A percentile compares a stretch with the other conserved stretches of the same genome.
These are phyloP conservation scores for Chenopodium formosanum DNA, from an alignment of 148 eudicot genomes.

Conservation along the genomic window DNA sequence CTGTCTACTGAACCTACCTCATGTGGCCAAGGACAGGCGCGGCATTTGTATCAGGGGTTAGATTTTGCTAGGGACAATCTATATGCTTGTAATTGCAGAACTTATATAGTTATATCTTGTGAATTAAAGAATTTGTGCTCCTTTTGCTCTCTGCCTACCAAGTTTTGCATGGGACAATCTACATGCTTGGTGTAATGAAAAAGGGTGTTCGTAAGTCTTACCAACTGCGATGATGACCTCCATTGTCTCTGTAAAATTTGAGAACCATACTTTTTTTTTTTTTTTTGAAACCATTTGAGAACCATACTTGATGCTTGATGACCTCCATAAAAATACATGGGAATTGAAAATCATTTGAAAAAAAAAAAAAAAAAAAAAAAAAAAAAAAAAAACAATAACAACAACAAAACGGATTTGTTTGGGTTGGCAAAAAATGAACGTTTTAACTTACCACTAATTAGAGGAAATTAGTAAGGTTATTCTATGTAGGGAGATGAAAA, in stretches of 20 bases:
- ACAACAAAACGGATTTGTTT: too few species aligned
- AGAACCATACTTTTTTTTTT: neutral
- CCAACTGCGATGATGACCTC: too few species aligned
- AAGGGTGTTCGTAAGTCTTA: neutral
- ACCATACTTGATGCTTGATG: neutral
- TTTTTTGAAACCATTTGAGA: too few species aligned
- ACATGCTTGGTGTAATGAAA: neutral
- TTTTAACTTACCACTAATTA: too few species aligned
- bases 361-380: too few species aligned
- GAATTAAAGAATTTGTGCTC: neutral
- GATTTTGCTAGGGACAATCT: neutral
- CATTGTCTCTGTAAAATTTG: neutral
- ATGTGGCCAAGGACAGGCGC: conserved; percentile 1
- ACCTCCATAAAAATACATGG: too few species aligned
- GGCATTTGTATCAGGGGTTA: neutral
- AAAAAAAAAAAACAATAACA: too few species aligned
- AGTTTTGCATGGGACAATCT: too few species aligned
- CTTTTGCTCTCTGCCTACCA: neutral
- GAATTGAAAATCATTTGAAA: too few species aligned
- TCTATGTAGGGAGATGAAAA: too few species aligned
- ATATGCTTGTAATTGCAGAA: conserved; percentile 5
- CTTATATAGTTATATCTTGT: neutral
- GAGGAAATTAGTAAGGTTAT: too few species aligned
- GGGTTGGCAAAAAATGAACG: too few species aligned
- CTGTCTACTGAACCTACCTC: neutral